These are phyloP conservation scores for Paecilomyces formosus DNA, from an alignment of 2,329 filamentous ascomycete species.

Conservation along the genomic window DNA sequence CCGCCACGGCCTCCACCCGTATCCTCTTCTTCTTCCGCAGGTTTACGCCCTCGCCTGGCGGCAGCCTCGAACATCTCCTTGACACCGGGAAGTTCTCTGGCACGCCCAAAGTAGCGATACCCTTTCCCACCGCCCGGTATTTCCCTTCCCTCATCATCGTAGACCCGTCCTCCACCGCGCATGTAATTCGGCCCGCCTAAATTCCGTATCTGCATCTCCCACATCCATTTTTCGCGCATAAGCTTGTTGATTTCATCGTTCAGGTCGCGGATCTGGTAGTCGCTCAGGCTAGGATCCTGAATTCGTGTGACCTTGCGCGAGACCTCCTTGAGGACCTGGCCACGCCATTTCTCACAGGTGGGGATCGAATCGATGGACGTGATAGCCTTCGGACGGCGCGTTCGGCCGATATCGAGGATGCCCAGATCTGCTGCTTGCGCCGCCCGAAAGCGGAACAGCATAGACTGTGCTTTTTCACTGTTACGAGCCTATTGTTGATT, in stretches of 20 bases:
- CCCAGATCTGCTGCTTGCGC: constrained; percentile 92
- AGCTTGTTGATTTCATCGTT: constrained; percentile 99
- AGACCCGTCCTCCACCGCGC: constrained; percentile 62
- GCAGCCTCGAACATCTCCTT: constrained; percentile 92
- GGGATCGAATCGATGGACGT: constrained; percentile 79
- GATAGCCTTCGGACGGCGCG: constrained; percentile 84
- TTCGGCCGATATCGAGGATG: constrained; percentile 87
- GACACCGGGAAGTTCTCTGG: constrained; percentile 82
- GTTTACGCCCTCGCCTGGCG: constrained; percentile 53
- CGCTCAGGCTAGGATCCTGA: constrained; percentile 82
- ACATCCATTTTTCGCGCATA: constrained; percentile 98
- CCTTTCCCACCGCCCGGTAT: constrained; percentile 71
- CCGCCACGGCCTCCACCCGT: constrained; percentile 41
- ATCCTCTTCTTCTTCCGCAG: constrained; percentile 61
- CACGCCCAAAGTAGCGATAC: constrained; percentile 89
- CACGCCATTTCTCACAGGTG: constrained; percentile 93
- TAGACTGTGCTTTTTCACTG: constrained; percentile 97
- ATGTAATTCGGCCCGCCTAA: constrained; percentile 97
- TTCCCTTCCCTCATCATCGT: constrained; percentile 66
- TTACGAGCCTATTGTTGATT: constrained; percentile 68
- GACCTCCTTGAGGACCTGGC: constrained; percentile 94
- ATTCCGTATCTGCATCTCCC: constrained; percentile 94
- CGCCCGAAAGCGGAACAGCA: constrained; percentile 99
- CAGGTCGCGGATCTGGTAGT: constrained; percentile 94
- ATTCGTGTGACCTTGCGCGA: constrained; percentile 94